Conservation (phyloP, 495 filamentous ascomycete species). For the Talaromyces nanjingensis region DNA sequence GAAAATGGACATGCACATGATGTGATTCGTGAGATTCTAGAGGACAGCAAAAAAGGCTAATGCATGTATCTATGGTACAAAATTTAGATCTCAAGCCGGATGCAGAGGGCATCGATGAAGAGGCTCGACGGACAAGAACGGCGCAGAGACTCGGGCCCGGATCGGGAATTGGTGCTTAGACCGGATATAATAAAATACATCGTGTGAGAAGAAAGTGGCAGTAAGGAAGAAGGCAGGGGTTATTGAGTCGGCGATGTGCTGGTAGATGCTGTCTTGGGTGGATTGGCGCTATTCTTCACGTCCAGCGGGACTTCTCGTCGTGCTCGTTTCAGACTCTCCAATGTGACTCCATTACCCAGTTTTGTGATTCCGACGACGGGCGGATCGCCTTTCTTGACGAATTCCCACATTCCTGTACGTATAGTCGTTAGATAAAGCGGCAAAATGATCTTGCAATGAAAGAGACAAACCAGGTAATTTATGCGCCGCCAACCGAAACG, state of each 20-base stretch:
- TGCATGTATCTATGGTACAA: slow-evolving; percentile 36
- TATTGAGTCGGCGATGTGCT: slow-evolving; percentile 35
- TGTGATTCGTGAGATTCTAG: not conserved
- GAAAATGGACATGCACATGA: not conserved
- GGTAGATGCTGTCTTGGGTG: slow-evolving; percentile 32
- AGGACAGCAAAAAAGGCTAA: not conserved
- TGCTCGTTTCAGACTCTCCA: slow-evolving; percentile 71
- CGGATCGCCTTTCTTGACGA: slow-evolving; percentile 87
- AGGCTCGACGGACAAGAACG: slow-evolving; percentile 38
- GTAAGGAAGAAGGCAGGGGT: slow-evolving; percentile 13
- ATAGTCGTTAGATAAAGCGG: slow-evolving; percentile 1
- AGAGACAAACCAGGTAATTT: slow-evolving; percentile 79
- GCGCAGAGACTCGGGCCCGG: slow-evolving; percentile 56
- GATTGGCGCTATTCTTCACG: slow-evolving; percentile 23
- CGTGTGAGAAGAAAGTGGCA: slow-evolving; percentile 9
- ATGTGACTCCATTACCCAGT: slow-evolving; percentile 68
- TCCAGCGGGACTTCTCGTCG: slow-evolving; percentile 56
- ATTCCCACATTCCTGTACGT: slow-evolving; percentile 74
- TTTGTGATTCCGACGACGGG: slow-evolving; percentile 93
- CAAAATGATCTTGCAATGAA: not conserved
- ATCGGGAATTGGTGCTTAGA: slow-evolving; percentile 43
- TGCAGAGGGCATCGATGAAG: slow-evolving; percentile 23
- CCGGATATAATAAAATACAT: slow-evolving; percentile 21
- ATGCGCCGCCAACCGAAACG: slow-evolving; percentile 86
- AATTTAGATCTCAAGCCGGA: slow-evolving; percentile 26